Conservation (phyloP, 2,329 filamentous ascomycete species). For the Chaetomiaceae sp. region DNA sequence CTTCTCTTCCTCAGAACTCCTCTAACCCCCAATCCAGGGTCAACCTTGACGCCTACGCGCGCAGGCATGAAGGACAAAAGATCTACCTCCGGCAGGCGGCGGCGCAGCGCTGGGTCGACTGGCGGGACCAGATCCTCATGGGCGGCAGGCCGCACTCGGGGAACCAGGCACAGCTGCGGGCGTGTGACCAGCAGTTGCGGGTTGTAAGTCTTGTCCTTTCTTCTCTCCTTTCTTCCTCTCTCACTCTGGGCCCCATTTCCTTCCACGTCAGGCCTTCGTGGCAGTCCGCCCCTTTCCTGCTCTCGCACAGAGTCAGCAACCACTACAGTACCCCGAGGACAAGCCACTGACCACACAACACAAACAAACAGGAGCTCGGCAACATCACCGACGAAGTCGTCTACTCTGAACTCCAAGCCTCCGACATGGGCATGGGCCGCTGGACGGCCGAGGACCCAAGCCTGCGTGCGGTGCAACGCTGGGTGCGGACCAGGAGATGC, state of each 20-base stretch:
- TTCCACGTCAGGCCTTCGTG: no score
- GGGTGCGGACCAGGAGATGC: slow-evolving; percentile 40
- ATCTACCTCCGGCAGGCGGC: slow-evolving; percentile 58
- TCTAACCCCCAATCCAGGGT: slow-evolving; percentile 37
- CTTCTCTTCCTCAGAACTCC: not conserved
- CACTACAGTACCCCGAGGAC: not conserved
- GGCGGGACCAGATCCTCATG: slow-evolving; percentile 49
- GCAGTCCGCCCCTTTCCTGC: not conserved
- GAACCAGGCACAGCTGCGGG: slow-evolving; percentile 45
- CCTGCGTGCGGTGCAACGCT: slow-evolving; percentile 52
- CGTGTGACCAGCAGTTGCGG: slow-evolving; percentile 54
- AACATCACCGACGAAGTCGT: slow-evolving; percentile 55
- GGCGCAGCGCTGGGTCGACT: slow-evolving; percentile 55
- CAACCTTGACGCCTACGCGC: slow-evolving; percentile 54
- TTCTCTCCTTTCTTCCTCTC: not conserved
- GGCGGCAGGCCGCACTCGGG: slow-evolving; percentile 45
- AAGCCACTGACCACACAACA: no score
- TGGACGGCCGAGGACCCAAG: slow-evolving; percentile 61
- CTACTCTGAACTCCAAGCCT: slow-evolving; percentile 50
- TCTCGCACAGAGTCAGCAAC: not conserved
- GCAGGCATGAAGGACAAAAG: slow-evolving; percentile 60
- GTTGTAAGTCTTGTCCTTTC: slow-evolving; percentile 38
- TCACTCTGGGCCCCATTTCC: no score
- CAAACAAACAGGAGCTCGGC: slow-evolving; percentile 47
- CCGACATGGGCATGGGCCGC: slow-evolving; percentile 52